Percentiles rank a stretch among this genome's conserved stretches.
Conservation (phyloP, 192 early-diverging fungal genomes). For the Pilobolus umbonatus region DNA sequence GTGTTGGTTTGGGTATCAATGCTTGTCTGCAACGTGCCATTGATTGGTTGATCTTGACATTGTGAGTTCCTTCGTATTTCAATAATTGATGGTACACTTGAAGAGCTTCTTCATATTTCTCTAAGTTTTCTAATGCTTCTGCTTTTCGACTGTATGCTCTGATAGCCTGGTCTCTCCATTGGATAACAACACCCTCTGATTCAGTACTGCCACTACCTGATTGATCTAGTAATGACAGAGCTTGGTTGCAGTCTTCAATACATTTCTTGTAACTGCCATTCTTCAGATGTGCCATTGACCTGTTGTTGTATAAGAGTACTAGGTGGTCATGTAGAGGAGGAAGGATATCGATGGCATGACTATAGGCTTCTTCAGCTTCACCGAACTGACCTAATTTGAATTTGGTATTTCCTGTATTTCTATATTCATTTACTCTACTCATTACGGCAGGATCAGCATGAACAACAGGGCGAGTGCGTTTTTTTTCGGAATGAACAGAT, state of each 20-base stretch:
- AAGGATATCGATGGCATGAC: constrained; percentile 56
- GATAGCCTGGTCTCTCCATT: constrained; percentile 53
- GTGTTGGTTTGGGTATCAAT: constrained; percentile 6
- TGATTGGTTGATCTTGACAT: constrained; percentile 35
- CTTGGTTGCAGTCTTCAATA: constrained; percentile 61
- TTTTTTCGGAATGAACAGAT: constrained; percentile 25
- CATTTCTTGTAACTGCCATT: constrained; percentile 75
- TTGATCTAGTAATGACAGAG: constrained; percentile 31
- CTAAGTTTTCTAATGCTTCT: constrained; percentile 74
- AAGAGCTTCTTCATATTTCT: constrained; percentile 73
- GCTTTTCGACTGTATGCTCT: constrained; percentile 78
- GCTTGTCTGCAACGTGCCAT: constrained; percentile 48
- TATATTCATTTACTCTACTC: constrained; percentile 34
- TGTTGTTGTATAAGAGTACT: constrained; percentile 76
- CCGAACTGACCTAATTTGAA: constrained; percentile 92
- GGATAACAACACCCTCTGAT: constrained; percentile 28
- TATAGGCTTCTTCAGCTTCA: constrained; percentile 72
- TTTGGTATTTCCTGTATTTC: constrained; percentile 67
- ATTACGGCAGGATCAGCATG: constrained; percentile 41
- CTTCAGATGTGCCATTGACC: constrained; percentile 76
- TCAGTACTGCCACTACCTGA: constrained; percentile 19
- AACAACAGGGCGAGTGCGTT: constrained; percentile 33
- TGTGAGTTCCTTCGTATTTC: constrained; percentile 31
- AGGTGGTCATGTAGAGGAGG: constrained; percentile 57
- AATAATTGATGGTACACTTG: constrained; percentile 49